These are phyloP conservation scores for Boletus subcaerulescens DNA, from an alignment of 768 basidiomycete genomes.

Conservation along the genomic window DNA sequence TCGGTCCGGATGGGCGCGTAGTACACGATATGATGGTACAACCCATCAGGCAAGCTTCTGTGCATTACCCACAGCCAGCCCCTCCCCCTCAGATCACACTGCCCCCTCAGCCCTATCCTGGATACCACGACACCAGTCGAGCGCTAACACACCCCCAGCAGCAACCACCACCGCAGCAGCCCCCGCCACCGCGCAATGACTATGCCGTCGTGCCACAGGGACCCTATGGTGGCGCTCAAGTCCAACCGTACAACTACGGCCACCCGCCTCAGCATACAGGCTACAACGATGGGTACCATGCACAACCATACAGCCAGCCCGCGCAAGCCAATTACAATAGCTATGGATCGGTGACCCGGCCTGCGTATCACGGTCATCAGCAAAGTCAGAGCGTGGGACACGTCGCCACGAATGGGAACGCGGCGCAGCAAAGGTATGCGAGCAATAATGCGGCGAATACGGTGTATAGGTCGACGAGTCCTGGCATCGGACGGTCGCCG, in stretches of 20 bases:
- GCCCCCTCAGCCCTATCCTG: constrained; percentile 18
- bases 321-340: constrained; percentile 4
- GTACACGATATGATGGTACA: constrained; percentile 72
- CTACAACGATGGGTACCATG: constrained; percentile 19
- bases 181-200: constrained; percentile 23
- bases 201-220: constrained; percentile 12
- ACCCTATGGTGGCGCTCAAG: constrained; percentile 2
- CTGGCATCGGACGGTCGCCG: constrained; percentile 44
- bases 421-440: constrained; percentile 30
- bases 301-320: constrained; percentile 16
- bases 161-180: constrained; percentile 26
- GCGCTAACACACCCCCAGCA: constrained; percentile 38
- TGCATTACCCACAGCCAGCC: constrained; percentile 11
- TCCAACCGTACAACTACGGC: constrained; percentile 15
- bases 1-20: constrained; percentile 80
- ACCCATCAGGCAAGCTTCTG: constrained; percentile 8
- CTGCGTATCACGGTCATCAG: constrained; percentile 6
- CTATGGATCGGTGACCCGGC: constrained; percentile 1
- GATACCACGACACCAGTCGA: constrained; percentile 21
- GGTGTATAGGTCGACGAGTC: constrained; percentile 43
- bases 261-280: constrained; percentile 20
- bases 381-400: constrained; percentile 22
- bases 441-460: constrained; percentile 6
- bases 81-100: constrained; percentile 9
- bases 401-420: constrained; percentile 29